Evolutionary conservation across 1,284 basidiomycete genomes (phyloP).

Genomic region (Apiotrichum brassicae): DNA sequence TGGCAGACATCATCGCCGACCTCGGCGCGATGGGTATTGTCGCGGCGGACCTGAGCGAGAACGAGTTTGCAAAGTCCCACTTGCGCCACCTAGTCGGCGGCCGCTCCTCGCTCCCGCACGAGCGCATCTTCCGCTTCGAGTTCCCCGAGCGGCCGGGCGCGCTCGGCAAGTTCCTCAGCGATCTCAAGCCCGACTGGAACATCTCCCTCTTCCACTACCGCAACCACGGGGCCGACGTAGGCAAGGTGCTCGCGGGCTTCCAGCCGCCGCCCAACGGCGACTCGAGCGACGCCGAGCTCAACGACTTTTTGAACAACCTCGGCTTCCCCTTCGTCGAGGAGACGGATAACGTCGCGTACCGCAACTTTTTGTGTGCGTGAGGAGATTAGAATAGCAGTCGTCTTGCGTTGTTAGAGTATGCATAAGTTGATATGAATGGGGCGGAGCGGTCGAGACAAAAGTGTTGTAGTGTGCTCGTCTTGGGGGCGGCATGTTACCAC

Average conservation of each 20-base stretch:
- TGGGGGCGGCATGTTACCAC: background rate
- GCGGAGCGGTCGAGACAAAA: no score
- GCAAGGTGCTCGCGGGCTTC: constrained; percentile 85
- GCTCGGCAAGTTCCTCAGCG: constrained; percentile 77
- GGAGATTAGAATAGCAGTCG: background rate
- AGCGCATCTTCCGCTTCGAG: constrained; percentile 90
- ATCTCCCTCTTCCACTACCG: constrained; percentile 96
- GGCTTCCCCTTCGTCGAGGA: constrained; percentile 89
- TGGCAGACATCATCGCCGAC: constrained; percentile 58
- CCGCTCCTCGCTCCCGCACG: constrained; percentile 65
- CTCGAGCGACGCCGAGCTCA: constrained; percentile 59
- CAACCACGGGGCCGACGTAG: constrained; percentile 91
- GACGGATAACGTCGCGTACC: constrained; percentile 82
- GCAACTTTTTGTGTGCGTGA: constrained; percentile 56
- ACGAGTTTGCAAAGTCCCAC: constrained; percentile 94
- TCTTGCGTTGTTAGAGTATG: background rate
- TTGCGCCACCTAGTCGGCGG: constrained; percentile 92
- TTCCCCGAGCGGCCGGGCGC: constrained; percentile 95
- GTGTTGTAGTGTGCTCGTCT: background rate
- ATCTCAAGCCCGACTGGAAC: constrained; percentile 82
- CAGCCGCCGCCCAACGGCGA: constrained; percentile 64
- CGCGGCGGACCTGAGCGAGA: constrained; percentile 82
- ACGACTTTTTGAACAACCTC: constrained; percentile 66
- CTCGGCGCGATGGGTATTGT: constrained; percentile 68
- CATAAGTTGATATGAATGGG: background rate